Base-by-base conservation (phyloP, 2,329 filamentous ascomycete genomes). In the Graphiopsis chlorocephala region DNA sequence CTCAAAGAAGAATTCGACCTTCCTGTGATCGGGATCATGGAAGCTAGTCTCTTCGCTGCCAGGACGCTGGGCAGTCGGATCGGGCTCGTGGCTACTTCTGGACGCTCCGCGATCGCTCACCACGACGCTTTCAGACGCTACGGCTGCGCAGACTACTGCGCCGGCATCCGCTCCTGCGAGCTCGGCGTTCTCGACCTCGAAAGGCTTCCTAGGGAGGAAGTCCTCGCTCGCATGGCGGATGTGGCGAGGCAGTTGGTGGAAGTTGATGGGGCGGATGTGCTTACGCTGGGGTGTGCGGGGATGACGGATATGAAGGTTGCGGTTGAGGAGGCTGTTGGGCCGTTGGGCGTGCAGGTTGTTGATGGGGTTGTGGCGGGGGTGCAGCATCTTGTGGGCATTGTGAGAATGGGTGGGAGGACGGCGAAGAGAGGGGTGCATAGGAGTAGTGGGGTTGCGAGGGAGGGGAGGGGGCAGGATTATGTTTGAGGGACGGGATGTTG, bases 1-100 rank as follows among this genome's bases (percentile, higher is more conserved):
- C 73, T 84, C 33, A 75, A 80, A 1, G 81, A 84, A 67, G 81
- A 83, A 61, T 76, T 80, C 48, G 65, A 71, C 2, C 72, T 80
- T 56, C 82, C 82, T 0, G 73, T 79, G 4, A 78, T 83, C 2
- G 82, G 82, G 3, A 83, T 84, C 64, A 83, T 84, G 80, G 82
- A 84, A 70, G 81, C 82, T 0, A 77, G 72, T 4, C 73, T 84
- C 2, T 84, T 86, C 67, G 76, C 81, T 6, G 79, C 82, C 6
- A 72, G 81, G 8, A 84, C 82, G 63, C 75, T 85, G 1, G 83
- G 83, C 2, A 76, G 78, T 6, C 71, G 76, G 2, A 79, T 83
- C 48, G 81, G 82, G 0, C 75, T 83, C 23, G 72, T 82, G 4
- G 79, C 79, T 0, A 82, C 80, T 0, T 75, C 73, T 2, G 67